Conservation (phyloP, 2,329 filamentous ascomycete genomes). For the Epichloe gansuensis region DNA sequence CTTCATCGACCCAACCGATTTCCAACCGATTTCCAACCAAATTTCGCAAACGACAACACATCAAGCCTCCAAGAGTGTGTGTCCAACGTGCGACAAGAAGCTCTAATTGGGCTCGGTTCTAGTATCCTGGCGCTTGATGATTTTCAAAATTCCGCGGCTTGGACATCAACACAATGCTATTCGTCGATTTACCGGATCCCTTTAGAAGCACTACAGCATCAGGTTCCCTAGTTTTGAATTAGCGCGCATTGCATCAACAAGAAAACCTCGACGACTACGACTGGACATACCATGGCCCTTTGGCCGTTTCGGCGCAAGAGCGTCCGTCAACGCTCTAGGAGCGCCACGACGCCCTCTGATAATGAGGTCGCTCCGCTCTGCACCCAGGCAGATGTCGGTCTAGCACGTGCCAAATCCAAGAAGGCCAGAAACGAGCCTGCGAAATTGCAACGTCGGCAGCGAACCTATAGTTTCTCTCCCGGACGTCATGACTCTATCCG, state of each 20-base stretch:
- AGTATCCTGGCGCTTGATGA: not conserved
- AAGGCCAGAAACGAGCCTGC: constrained; percentile 33
- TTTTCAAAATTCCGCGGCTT: not conserved
- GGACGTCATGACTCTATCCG: constrained; percentile 42
- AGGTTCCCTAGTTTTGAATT: not conserved
- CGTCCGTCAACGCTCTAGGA: constrained; percentile 46
- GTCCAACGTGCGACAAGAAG: too few relatives aligned
- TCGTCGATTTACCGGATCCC: constrained; percentile 2
- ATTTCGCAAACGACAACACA: not conserved
- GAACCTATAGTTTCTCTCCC: constrained; percentile 50
- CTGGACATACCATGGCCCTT: constrained; percentile 48
- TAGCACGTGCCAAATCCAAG: constrained; percentile 15
- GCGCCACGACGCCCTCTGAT: constrained; percentile 41
- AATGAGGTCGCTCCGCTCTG: constrained; percentile 31
- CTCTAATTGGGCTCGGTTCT: not conserved
- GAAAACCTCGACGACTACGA: not conserved
- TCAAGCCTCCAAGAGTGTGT: not conserved
- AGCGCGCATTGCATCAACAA: not conserved
- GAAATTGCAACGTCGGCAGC: constrained; percentile 33
- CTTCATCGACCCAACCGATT: not conserved
- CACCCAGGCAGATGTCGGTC: constrained; percentile 20
- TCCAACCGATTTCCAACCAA: too few relatives aligned
- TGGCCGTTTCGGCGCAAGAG: constrained; percentile 73
- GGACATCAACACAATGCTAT: constrained; percentile 5
- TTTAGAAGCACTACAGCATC: not conserved